Conservation (phyloP, 169 alveolate genomes). For the Perkinsus chesapeaki region DNA sequence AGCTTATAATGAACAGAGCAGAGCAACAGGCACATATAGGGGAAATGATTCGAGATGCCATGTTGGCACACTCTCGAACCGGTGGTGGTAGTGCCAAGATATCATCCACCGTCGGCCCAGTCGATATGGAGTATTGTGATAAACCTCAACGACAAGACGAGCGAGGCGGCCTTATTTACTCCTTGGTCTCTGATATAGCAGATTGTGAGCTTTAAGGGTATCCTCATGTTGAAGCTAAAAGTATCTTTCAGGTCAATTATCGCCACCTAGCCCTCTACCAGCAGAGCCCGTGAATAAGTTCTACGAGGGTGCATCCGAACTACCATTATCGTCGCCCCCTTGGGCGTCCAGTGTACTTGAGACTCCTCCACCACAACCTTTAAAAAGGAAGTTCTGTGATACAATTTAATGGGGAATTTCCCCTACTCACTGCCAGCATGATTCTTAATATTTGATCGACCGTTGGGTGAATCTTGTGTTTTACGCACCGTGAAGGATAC, state of each 20-base stretch:
- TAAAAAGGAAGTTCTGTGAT: background rate
- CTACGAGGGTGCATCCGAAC: background rate
- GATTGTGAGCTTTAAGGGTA: background rate
- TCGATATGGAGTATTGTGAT: background rate
- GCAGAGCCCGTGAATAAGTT: background rate
- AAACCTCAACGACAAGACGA: background rate
- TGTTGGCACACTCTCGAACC: background rate
- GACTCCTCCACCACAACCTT: too few species aligned
- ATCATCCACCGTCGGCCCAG: background rate
- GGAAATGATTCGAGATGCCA: background rate
- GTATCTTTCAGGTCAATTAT: background rate
- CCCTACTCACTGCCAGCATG: background rate
- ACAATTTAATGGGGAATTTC: background rate
- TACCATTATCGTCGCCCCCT: background rate
- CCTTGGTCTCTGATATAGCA: background rate
- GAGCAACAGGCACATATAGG: background rate
- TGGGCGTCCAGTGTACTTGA: background rate
- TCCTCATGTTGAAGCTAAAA: background rate
- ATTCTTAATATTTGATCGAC: background rate
- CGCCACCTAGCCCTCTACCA: background rate
- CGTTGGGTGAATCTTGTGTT: background rate
- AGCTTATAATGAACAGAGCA: background rate
- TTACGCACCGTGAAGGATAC: background rate
- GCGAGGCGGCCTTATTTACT: background rate
- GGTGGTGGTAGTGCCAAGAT: background rate